These are phyloP conservation scores for Cryptomeria japonica DNA, from an alignment of 75 land plant genomes.

Conservation along the genomic window DNA sequence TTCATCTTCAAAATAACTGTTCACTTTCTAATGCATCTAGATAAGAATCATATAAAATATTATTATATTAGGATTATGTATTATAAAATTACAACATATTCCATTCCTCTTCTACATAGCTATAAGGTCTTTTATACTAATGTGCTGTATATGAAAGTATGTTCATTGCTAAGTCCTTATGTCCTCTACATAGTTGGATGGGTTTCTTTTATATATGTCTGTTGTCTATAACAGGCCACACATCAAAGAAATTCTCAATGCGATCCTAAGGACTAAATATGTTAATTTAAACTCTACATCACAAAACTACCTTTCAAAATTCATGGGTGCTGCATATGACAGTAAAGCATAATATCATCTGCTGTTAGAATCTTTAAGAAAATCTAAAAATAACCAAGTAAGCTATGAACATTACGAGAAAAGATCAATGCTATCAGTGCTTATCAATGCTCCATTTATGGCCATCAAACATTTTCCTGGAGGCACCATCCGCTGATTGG, in stretches of 20 bases:
- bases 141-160: no score
- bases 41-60: no score
- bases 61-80: no score
- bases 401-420: slow-evolving; percentile 50
- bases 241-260: no score
- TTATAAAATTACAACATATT: no score
- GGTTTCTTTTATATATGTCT: neutral
- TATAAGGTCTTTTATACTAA: no score
- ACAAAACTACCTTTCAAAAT: neutral
- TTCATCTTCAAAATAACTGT: no score
- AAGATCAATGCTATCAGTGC: slow-evolving; percentile 87
- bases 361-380: neutral
- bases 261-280: no score
- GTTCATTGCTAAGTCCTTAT: neutral
- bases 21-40: no score
- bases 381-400: neutral
- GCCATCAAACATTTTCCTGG: slow-evolving; percentile 96
- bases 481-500: slow-evolving; percentile 88
- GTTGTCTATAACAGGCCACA: no score
- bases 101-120: no score
- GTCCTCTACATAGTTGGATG: neutral
- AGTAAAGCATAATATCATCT: neutral
- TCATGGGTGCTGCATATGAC: neutral
- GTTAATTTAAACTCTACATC: no score
- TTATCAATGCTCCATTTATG: slow-evolving; percentile 89